phyloP scores from a whole-genome alignment of 768 basidiomycete species.

The Trametes elegans region DNA sequence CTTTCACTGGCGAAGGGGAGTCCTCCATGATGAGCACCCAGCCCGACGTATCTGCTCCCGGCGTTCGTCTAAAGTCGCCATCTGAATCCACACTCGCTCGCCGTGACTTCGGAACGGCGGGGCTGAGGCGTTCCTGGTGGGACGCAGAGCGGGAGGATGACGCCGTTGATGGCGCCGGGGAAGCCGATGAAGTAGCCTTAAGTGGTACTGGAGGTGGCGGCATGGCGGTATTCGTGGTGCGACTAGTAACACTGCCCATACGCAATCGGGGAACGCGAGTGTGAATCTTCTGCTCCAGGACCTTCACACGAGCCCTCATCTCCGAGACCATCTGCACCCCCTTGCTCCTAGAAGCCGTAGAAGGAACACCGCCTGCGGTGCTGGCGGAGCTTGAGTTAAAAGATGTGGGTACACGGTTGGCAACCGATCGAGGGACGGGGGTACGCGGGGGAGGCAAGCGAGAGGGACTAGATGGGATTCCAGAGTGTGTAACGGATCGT shows the following conservation, averaged over 20 bases:
- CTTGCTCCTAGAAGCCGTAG: conserved; percentile 64
- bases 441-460: conserved; percentile 35
- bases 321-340: conserved; percentile 93
- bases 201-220: conserved; percentile 21
- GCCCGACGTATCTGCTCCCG: conserved; percentile 63
- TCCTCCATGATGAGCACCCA: conserved; percentile 93
- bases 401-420: conserved; percentile 37
- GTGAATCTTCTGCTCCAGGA: conserved; percentile 83
- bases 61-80: conserved; percentile 42
- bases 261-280: conserved; percentile 82
- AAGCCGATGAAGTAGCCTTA: conserved; percentile 18
- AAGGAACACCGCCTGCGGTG: conserved; percentile 29
- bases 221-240: conserved; percentile 41
- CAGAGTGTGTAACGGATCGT: conserved; percentile 58
- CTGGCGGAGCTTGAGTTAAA: conserved; percentile 30
- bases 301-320: conserved; percentile 82
- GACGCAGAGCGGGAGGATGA: conserved; percentile 21
- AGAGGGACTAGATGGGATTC: conserved; percentile 46
- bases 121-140: conserved; percentile 30
- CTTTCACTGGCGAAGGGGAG: conserved; percentile 66
- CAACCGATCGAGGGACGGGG: conserved; percentile 33
- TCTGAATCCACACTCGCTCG: conserved; percentile 25
- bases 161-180: conserved; percentile 21
- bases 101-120: conserved; percentile 19
- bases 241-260: conserved; percentile 72